A percentile compares a stretch with the other conserved stretches of the same genome.
phyloP scores from a whole-genome alignment of 345 rosid genomes.

The Brassica cretica region DNA sequence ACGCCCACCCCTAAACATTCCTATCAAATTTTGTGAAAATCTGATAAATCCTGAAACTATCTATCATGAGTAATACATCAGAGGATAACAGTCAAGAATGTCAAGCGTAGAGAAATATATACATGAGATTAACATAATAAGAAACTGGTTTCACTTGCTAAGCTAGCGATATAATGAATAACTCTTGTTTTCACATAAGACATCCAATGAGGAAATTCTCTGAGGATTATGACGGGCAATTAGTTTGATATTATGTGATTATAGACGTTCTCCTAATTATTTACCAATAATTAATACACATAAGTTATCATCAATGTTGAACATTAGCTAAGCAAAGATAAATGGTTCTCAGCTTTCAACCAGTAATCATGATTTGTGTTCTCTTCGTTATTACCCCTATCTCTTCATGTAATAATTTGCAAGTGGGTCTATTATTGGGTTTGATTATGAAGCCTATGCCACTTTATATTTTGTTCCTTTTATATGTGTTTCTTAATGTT shows the following conservation, averaged over 20 bases:
- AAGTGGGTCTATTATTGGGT: conserved; percentile 39
- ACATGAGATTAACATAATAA: background rate
- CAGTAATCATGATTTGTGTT: conserved; percentile 25
- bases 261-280: background rate
- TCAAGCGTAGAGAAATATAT: background rate
- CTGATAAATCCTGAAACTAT: background rate
- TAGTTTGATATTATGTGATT: background rate
- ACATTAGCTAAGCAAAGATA: background rate
- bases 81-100: background rate
- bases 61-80: background rate
- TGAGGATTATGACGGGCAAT: conserved; percentile 10
- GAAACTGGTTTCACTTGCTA: background rate
- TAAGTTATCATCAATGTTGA: conserved; percentile 13
- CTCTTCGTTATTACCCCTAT: conserved; percentile 9
- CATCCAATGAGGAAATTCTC: background rate
- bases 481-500: background rate
- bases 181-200: background rate
- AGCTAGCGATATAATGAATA: background rate
- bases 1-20: no score
- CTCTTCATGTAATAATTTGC: conserved; percentile 26
- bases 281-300: conserved; percentile 8
- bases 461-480: conserved; percentile 3
- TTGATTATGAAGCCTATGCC: conserved; percentile 28
- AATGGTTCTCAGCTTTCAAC: conserved; percentile 8
- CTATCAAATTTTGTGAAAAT: no score